Base-by-base conservation (phyloP, 768 basidiomycete species). In the Leccinum boreale region DNA sequence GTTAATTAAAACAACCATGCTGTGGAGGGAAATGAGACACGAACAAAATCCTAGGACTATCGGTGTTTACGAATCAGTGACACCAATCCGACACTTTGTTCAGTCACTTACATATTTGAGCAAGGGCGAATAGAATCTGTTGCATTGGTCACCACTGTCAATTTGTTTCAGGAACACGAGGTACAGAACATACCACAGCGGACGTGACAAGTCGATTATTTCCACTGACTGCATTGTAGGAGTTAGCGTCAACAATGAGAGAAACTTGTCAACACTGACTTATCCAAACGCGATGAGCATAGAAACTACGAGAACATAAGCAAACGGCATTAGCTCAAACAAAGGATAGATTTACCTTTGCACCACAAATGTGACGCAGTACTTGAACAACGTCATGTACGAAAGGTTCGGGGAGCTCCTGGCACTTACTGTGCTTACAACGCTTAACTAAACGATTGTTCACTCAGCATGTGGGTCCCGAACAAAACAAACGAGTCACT, bases 261-360 rank as follows among this genome's bases (percentile, higher is more conserved):
- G 1, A 15, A 24, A 21, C 3, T 2, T 7, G 23, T 2, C 33
- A 10, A 5, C 11, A 49, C 67, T 45, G 42, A 68, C 67, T 68
- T 60, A 66, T 67, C 65, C 65, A 70, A 19, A 69, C 61, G 36
- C 65, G 64, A 24, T 68, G 68, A 23, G 56, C 56, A 24, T 70
- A 70, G 26, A 68, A 68, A 54, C 68, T 70, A 42, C 49, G 10
- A 24, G 10, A 2, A 0, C 1, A 12, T 64, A 12, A 61, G 56
- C 9, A 15, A 33, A 50, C 2, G 3, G 1, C 28, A n/a, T 33
- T 24, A 48, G 26, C 11, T 6, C 14, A 36, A 12, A 28, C n/a
- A 21, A 9, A 1, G 35, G 21, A 17, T 23, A 17, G n/a, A 2
- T 33, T 3, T 55, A 69, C 67, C 61, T 36, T 31, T 69, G 66